Base-by-base conservation (phyloP, 2,329 filamentous ascomycete genomes). In the Helotiales sp. region DNA sequence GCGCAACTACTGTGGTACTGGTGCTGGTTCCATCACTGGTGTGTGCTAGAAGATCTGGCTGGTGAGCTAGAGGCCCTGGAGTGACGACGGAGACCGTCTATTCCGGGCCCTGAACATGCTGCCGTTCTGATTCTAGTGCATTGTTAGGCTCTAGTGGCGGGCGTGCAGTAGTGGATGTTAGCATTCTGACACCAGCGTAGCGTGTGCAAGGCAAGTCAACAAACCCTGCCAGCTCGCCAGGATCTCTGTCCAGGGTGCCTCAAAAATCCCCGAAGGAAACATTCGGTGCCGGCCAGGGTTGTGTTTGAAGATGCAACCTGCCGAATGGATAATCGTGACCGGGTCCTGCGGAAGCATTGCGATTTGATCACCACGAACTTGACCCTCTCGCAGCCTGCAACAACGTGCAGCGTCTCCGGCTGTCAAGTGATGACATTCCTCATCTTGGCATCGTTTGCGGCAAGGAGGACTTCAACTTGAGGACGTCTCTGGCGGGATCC, bases 251-350 rank as follows among this genome's bases (percentile, higher is more conserved):
- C 31, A 47, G 48, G 53, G 31, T 55, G 2, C 25, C 6, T n/a
- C 27, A 48, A 58, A 66, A 66, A 47, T 62, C 58, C 57, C 63
- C 63, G 64, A 65, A 58, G 61, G 61, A 65, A 65, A 63, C 61
- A 60, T 57, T 60, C 55, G 56, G 59, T 65, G 60, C 63, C 63
- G 64, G 57, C 54, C 61, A 61, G 61, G 63, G 58, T 54, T 36
- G 31, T 42, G 59, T 62, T 61, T 64, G 59, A 50, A 55, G 27
- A 52, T 66, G 63, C 56, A 63, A 61, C 54, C 46, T 60, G 57
- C 61, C 61, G 58, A 58, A 55, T 24, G 42, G 52, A 59, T 49
- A 55, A 44, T 44, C 49, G 38, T 12, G 49, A 52, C 54, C 36
- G 54, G 54, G 56, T 59, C 38, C 57, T 30, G 50, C 40, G 52